Evolutionary conservation across 2,329 filamentous ascomycete species (phyloP).

Genomic region (Zymoseptoria crescenta): DNA sequence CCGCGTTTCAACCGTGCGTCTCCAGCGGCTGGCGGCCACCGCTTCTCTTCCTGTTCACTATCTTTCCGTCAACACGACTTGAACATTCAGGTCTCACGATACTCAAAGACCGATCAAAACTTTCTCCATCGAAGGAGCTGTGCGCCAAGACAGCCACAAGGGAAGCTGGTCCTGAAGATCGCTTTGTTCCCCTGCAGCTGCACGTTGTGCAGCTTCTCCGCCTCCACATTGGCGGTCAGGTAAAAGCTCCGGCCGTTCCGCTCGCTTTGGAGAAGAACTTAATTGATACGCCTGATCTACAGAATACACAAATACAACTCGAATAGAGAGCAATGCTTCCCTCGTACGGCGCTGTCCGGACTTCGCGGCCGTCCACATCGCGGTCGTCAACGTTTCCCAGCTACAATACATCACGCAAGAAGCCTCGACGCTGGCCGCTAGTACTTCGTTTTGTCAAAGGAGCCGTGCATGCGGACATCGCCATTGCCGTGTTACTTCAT

Average conservation of each 20-base stretch:
- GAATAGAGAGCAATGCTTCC: background rate
- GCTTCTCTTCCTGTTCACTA: background rate
- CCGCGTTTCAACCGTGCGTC: background rate
- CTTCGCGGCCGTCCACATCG: background rate
- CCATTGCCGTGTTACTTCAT: slow-evolving; percentile 51
- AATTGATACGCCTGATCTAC: background rate
- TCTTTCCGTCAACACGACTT: background rate
- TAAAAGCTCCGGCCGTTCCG: background rate
- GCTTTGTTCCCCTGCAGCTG: background rate
- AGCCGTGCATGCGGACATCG: slow-evolving; percentile 52
- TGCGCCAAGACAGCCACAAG: background rate
- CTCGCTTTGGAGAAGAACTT: too few relatives aligned
- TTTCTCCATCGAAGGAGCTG: background rate
- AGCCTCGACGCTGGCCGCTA: slow-evolving; percentile 51
- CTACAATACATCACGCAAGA: slow-evolving; percentile 38
- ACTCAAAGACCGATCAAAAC: too few relatives aligned
- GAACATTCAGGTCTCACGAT: background rate
- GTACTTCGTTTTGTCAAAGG: slow-evolving; percentile 59
- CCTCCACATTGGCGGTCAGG: background rate
- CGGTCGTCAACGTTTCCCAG: slow-evolving; percentile 36
- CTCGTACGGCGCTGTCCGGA: background rate
- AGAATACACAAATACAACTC: background rate
- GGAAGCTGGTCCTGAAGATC: background rate
- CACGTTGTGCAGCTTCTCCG: background rate
- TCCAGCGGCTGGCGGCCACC: background rate